Percentiles rank a stretch among this genome's conserved stretches.
These are phyloP conservation scores for Eucalyptus melliodora DNA, from an alignment of 345 rosid genomes.

Conservation along the genomic window DNA sequence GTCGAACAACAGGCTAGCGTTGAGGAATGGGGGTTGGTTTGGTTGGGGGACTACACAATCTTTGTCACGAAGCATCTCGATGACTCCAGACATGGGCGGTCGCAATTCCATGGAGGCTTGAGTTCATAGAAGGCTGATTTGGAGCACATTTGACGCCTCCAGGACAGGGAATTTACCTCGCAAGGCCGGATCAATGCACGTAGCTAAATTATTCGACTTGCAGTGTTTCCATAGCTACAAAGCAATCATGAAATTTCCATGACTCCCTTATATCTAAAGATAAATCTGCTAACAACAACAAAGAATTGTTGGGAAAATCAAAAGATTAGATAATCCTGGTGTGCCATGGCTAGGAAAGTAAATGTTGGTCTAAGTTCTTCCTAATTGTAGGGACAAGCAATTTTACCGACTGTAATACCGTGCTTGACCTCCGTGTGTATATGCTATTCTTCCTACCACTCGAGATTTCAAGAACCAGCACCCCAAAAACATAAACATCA, in stretches of 20 bases:
- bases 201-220: conserved; percentile 12
- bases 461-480: too few relatives aligned
- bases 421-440: too few relatives aligned
- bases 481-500: too few relatives aligned
- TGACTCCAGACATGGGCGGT: conserved; percentile 47
- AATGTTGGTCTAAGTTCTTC: too few relatives aligned
- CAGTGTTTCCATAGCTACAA: conserved; percentile 37
- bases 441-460: too few relatives aligned
- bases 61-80: conserved; percentile 26
- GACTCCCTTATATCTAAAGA: not conserved
- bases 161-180: conserved; percentile 5
- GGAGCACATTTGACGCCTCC: conserved; percentile 41
- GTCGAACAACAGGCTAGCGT: conserved; percentile 35
- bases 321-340: too few relatives aligned
- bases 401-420: too few relatives aligned
- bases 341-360: too few relatives aligned
- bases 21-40: conserved; percentile 71
- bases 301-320: too few relatives aligned
- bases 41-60: conserved; percentile 28
- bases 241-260: not conserved
- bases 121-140: conserved; percentile 65
- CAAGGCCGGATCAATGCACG: conserved; percentile 27
- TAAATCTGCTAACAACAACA: not conserved
- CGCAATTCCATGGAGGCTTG: conserved; percentile 49
- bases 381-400: too few relatives aligned